Percentiles rank a stretch among this genome's conserved stretches.
phyloP scores from a whole-genome alignment of 345 rosid species.

The Eucalyptus virginea region DNA sequence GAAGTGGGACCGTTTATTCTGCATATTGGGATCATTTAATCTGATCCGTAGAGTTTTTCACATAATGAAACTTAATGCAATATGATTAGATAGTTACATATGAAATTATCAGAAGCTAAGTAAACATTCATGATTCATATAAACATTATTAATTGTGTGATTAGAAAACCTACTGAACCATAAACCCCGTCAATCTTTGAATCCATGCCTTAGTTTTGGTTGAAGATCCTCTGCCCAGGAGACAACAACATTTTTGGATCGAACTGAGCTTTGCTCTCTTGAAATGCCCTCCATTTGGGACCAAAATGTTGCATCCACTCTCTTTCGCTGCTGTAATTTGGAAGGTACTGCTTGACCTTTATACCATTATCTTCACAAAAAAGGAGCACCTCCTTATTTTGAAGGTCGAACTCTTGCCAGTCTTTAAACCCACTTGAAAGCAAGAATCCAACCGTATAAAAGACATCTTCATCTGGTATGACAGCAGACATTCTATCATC shows the following conservation, averaged over 20 bases:
- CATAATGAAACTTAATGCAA: not conserved
- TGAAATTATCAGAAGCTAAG: not conserved
- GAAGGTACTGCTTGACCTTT: not conserved
- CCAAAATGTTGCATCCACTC: constrained; percentile 4
- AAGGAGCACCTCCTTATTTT: not conserved
- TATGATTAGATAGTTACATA: not conserved
- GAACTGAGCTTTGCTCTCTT: not conserved
- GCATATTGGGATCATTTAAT: not conserved
- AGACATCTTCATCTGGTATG: constrained; percentile 1
- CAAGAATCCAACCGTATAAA: constrained; percentile 1
- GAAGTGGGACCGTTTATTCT: not conserved
- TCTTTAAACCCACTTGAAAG: not conserved
- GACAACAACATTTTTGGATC: constrained; percentile 5
- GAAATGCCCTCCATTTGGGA: not conserved
- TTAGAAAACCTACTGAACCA: not conserved
- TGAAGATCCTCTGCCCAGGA: constrained; percentile 6
- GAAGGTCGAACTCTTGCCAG: not conserved
- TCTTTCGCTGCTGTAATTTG: not conserved
- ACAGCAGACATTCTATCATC: not conserved
- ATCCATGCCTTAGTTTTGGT: not conserved
- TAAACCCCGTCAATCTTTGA: not conserved
- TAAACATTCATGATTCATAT: not conserved
- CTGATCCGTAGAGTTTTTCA: not conserved
- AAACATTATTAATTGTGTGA: not conserved
- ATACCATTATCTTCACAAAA: not conserved